These are phyloP conservation scores for Calonectria ilicicola DNA, from an alignment of 2,329 filamentous ascomycete species.

Conservation along the genomic window DNA sequence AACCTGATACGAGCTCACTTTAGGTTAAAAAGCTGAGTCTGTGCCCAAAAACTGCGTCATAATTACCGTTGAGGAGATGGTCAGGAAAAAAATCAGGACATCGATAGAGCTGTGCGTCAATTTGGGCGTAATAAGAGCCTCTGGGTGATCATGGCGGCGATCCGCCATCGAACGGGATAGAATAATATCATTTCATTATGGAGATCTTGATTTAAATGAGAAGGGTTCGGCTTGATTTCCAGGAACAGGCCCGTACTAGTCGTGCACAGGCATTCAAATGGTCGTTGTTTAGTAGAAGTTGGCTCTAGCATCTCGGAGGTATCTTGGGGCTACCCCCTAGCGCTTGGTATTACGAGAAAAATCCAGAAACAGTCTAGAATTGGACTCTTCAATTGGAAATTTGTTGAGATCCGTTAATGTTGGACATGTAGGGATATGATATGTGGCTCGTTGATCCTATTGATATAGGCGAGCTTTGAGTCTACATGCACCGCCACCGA, in stretches of 20 bases:
- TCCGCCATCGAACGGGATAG: background rate
- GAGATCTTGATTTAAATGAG: background rate
- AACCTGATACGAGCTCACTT: background rate
- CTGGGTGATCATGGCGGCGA: background rate
- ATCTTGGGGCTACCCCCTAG: background rate
- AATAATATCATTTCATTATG: background rate
- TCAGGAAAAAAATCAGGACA: background rate
- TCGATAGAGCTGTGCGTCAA: background rate
- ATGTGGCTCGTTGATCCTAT: background rate
- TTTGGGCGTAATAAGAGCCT: background rate
- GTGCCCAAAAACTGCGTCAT: background rate
- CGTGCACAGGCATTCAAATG: background rate
- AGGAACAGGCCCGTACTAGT: background rate
- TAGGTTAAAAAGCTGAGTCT: background rate
- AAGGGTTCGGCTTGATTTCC: background rate
- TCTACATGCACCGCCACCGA: background rate
- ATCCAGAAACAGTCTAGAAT: background rate
- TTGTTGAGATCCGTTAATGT: background rate
- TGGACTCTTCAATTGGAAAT: background rate
- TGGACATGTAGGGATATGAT: background rate
- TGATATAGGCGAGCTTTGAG: background rate
- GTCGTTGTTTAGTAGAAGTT: background rate
- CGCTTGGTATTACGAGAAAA: too few species aligned
- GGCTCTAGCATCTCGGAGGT: background rate
- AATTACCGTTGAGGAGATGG: background rate